Evolutionary conservation across 148 eudicot genomes (phyloP).

Genomic region (Rhododendron simsii): DNA sequence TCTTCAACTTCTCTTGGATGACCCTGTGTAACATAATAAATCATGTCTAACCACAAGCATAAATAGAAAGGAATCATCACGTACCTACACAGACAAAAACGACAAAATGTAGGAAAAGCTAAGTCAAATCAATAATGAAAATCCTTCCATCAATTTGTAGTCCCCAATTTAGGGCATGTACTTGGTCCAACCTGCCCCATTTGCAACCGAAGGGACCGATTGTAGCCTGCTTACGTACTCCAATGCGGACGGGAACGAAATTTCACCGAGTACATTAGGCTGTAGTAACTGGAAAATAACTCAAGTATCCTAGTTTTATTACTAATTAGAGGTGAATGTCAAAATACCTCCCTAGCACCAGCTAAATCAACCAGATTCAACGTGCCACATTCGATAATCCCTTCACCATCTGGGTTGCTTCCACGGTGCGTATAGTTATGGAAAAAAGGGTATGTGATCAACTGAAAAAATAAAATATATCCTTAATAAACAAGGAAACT

Average conservation of each 20-base stretch:
- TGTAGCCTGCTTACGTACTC: neutral
- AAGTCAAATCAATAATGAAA: neutral
- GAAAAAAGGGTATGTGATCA: slow-evolving; percentile 90
- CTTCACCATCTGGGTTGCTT: slow-evolving; percentile 93
- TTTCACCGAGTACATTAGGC: neutral
- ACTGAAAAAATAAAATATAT: slow-evolving; percentile 31
- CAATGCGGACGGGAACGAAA: neutral
- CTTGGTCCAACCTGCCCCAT: neutral
- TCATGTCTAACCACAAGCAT: neutral
- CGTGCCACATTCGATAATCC: slow-evolving; percentile 88
- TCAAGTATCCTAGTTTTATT: neutral
- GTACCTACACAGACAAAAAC: neutral
- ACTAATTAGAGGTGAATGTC: neutral
- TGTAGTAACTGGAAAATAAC: neutral
- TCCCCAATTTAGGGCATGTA: neutral
- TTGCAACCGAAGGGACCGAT: neutral
- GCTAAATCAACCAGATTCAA: slow-evolving; percentile 91
- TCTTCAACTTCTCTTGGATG: slow-evolving; percentile 97
- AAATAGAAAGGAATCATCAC: neutral
- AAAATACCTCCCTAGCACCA: slow-evolving; percentile 82
- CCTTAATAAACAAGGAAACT: neutral
- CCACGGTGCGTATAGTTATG: slow-evolving; percentile 87
- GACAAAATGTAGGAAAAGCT: neutral
- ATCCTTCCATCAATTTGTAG: neutral
- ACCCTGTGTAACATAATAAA: slow-evolving; percentile 33